Evolutionary conservation across 176 grass and related monocot genomes (phyloP).

Genomic region (Oryza glumipatula): DNA sequence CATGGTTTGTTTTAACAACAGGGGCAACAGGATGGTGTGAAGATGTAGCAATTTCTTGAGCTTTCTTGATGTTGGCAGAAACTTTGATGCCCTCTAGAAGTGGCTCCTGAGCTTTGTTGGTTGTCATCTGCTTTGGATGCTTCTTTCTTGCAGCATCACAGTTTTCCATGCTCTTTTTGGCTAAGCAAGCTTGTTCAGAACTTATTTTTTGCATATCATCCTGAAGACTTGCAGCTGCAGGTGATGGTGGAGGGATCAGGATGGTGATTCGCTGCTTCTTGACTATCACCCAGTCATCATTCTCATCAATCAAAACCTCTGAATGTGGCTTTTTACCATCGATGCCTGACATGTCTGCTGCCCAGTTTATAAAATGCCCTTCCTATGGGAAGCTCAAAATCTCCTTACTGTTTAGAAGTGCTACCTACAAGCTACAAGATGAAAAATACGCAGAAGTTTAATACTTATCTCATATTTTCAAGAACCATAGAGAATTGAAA

Average conservation of each 20-base stretch:
- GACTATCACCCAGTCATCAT: slow-evolving; percentile 63
- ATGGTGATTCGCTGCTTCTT: slow-evolving; percentile 59
- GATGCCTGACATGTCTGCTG: slow-evolving; percentile 12
- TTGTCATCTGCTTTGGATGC: slow-evolving; percentile 28
- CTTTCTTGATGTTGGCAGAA: neutral
- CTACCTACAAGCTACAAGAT: slow-evolving; percentile 20
- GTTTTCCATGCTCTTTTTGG: slow-evolving; percentile 25
- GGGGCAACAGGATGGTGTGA: neutral
- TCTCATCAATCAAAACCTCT: slow-evolving; percentile 13
- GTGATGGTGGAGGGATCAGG: slow-evolving; percentile 50
- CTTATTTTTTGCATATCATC: slow-evolving; percentile 3
- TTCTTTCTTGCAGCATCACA: slow-evolving; percentile 41
- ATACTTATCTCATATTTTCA: slow-evolving; percentile 14
- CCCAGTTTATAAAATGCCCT: slow-evolving; percentile 7
- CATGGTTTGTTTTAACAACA: slow-evolving; percentile 23
- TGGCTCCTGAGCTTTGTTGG: slow-evolving; percentile 19
- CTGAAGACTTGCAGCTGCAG: slow-evolving; percentile 31
- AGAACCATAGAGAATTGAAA: neutral
- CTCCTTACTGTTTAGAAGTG: neutral
- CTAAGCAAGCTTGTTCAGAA: slow-evolving; percentile 28
- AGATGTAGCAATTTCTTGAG: slow-evolving; percentile 3
- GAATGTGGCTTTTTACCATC: slow-evolving; percentile 15
- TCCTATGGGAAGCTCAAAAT: neutral
- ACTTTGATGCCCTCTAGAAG: slow-evolving; percentile 2
- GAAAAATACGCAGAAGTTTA: neutral